phyloP scores from a whole-genome alignment of 768 basidiomycete genomes.

The Russula emetica region DNA sequence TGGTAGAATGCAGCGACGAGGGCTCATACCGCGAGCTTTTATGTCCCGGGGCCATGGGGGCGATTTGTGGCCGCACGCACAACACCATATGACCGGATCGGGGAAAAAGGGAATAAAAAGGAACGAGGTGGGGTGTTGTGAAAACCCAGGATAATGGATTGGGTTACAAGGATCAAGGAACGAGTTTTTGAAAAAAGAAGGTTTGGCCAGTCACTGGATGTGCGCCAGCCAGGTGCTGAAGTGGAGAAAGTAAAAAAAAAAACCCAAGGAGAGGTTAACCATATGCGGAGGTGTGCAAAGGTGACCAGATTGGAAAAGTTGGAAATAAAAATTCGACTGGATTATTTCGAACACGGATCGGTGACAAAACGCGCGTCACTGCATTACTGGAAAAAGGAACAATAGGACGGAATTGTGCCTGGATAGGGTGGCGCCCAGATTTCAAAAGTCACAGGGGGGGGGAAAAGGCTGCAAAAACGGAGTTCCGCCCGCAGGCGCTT shows the following conservation, averaged over 20 bases:
- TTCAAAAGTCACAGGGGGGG: constrained; percentile 12
- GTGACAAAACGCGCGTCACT: constrained; percentile 13
- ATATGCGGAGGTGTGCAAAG: constrained; percentile 10
- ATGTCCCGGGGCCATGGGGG: constrained; percentile 19
- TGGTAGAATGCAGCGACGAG: constrained; percentile 10
- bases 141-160: constrained; percentile 17
- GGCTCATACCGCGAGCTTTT: constrained; percentile 14
- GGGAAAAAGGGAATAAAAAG: constrained; percentile 10
- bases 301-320: constrained; percentile 8
- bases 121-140: not conserved
- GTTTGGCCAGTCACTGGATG: constrained; percentile 1
- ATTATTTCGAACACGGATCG: constrained; percentile 4
- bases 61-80: constrained; percentile 19
- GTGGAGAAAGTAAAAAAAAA: too few relatives aligned
- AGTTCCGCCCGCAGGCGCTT: constrained; percentile 17
- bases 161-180: constrained; percentile 16
- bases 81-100: constrained; percentile 18
- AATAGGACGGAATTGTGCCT: constrained; percentile 16
- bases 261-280: constrained; percentile 19
- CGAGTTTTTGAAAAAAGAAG: constrained; percentile 18
- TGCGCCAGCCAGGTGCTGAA: constrained; percentile 6
- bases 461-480: not conserved
- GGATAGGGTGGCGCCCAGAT: constrained; percentile 6
- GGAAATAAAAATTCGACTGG: constrained; percentile 6
- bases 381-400: constrained; percentile 12